These are phyloP conservation scores for Blumeriella jaapii DNA, from an alignment of 2,329 filamentous ascomycete genomes.

Conservation along the genomic window DNA sequence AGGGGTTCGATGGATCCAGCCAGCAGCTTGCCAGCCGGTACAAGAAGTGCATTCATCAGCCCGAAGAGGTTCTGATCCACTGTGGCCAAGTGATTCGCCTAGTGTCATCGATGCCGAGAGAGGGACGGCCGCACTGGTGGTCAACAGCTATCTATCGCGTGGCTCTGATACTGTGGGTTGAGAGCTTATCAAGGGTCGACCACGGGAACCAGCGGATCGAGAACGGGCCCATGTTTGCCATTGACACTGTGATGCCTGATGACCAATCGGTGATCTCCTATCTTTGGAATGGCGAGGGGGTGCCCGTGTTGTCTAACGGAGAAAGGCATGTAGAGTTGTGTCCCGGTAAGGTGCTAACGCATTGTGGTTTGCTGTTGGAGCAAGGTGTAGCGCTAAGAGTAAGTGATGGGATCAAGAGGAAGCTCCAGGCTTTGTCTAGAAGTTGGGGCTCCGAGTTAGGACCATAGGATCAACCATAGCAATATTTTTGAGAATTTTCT, in stretches of 20 bases:
- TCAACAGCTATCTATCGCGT: conserved; percentile 58
- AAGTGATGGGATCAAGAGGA: conserved; percentile 41
- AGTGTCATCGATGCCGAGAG: conserved; percentile 45
- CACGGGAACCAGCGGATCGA: conserved; percentile 22
- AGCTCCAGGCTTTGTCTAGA: too few species aligned
- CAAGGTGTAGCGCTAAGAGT: conserved; percentile 40
- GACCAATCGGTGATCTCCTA: conserved; percentile 40
- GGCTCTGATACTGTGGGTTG: conserved; percentile 49
- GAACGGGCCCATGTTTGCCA: conserved; percentile 33
- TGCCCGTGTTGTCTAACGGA: conserved; percentile 38
- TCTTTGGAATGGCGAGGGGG: conserved; percentile 40
- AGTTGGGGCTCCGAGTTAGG: too few species aligned
- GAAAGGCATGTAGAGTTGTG: conserved; percentile 32
- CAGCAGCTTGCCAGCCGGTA: conserved; percentile 44
- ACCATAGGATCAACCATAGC: too few species aligned
- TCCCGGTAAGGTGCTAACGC: conserved; percentile 35
- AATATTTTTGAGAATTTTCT: too few species aligned
- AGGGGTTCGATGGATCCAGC: conserved; percentile 40
- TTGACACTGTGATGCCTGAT: conserved; percentile 39
- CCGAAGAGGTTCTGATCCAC: conserved; percentile 54
- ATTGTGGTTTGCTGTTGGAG: conserved; percentile 41
- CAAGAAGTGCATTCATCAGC: conserved; percentile 51
- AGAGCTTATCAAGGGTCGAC: conserved; percentile 44
- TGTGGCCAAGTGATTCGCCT: conserved; percentile 55
- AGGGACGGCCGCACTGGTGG: conserved; percentile 59